Percentiles rank a stretch among this genome's conserved stretches.
phyloP scores from a whole-genome alignment of 805 yeast species.

The Blastobotrys americana region DNA sequence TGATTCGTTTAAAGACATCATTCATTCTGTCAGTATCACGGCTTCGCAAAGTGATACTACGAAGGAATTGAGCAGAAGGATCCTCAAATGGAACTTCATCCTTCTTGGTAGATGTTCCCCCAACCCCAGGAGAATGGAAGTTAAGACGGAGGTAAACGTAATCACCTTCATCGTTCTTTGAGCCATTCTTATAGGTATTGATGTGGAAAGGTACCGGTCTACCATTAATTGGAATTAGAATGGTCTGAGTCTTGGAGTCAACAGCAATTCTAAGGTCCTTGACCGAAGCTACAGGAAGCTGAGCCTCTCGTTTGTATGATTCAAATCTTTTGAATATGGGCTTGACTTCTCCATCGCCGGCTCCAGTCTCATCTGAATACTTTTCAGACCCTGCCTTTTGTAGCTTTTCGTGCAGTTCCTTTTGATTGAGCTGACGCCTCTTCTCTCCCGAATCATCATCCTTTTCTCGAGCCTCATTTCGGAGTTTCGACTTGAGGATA shows the following conservation, averaged over 20 bases:
- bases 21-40: slow-evolving; percentile 86
- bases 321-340: slow-evolving; percentile 88
- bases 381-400: slow-evolving; percentile 81
- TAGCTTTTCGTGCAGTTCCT: slow-evolving; percentile 72
- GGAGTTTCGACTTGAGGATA: slow-evolving; percentile 67
- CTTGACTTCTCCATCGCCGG: slow-evolving; percentile 38
- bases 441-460: slow-evolving; percentile 75
- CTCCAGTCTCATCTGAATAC: slow-evolving; percentile 47
- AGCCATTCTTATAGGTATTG: slow-evolving; percentile 87
- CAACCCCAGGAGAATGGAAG: slow-evolving; percentile 87
- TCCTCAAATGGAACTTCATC: slow-evolving; percentile 89
- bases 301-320: slow-evolving; percentile 88
- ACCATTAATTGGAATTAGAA: slow-evolving; percentile 85
- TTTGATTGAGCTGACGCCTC: slow-evolving; percentile 75
- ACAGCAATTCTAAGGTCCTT: slow-evolving; percentile 81
- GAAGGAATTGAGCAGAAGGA: slow-evolving; percentile 76
- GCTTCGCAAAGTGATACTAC: slow-evolving; percentile 82
- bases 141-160: slow-evolving; percentile 84
- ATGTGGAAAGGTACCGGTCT: slow-evolving; percentile 98
- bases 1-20: slow-evolving; percentile 81
- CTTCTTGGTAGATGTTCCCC: slow-evolving; percentile 58
- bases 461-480: slow-evolving; percentile 39
- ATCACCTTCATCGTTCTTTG: slow-evolving; percentile 94
- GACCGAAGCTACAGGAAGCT: slow-evolving; percentile 68
- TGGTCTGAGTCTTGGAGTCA: slow-evolving; percentile 81